A percentile compares a stretch with the other conserved stretches of the same genome.
Conservation (phyloP, 2,329 filamentous ascomycete species). For the Hymenoscyphus albidus region DNA sequence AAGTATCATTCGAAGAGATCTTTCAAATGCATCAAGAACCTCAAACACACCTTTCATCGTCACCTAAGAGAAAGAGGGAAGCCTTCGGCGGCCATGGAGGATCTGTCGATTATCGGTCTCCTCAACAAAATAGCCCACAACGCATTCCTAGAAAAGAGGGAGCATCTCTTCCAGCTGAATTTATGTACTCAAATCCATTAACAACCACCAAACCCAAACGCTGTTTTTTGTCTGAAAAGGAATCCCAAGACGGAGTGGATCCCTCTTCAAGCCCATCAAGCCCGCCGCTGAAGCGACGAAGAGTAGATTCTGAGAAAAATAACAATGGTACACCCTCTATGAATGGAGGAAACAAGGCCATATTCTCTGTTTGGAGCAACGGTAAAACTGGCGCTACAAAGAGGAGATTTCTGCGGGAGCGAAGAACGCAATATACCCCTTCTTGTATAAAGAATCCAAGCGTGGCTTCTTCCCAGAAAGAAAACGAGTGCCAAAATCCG, state of each 20-base stretch:
- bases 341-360: background rate
- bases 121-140: background rate
- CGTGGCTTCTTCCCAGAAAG: background rate
- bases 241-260: background rate
- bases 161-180: background rate
- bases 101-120: background rate
- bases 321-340: background rate
- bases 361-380: background rate
- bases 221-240: background rate
- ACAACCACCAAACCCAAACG: background rate
- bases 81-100: background rate
- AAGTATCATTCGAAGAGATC: background rate
- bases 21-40: background rate
- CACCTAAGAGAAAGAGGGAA: background rate
- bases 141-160: background rate
- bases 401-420: background rate
- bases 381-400: background rate
- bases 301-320: background rate
- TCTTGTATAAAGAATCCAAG: background rate
- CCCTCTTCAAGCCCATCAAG: background rate
- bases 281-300: background rate
- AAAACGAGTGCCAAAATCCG: background rate
- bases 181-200: background rate
- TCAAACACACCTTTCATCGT: background rate
- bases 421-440: background rate